Percentiles rank a stretch among this genome's conserved stretches.
Evolutionary conservation across 108 stramenopile genomes (phyloP).

Genomic region (Cyclostephanos invisitatus): DNA sequence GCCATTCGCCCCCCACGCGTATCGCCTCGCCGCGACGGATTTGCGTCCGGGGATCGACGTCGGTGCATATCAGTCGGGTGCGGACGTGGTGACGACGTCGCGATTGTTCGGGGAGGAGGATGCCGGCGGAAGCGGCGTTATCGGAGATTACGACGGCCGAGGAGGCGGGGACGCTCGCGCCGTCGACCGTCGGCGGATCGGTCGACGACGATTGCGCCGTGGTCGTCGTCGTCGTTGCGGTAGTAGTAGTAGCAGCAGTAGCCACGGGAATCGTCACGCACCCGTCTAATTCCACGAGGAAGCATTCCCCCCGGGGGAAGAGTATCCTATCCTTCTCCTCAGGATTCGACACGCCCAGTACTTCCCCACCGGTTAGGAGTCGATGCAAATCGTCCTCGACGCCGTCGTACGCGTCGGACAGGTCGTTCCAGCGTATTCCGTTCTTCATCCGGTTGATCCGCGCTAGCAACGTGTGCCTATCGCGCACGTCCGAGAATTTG

Average conservation of each 20-base stretch:
- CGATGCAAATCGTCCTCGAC: slow-evolving; percentile 71
- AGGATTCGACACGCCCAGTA: slow-evolving; percentile 68
- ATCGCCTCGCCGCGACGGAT: slow-evolving; percentile 85
- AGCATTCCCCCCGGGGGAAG: slow-evolving; percentile 81
- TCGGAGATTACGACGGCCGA: background rate
- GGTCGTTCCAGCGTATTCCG: slow-evolving; percentile 63
- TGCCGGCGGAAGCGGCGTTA: background rate
- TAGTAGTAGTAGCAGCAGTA: too few species aligned
- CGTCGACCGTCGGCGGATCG: slow-evolving; percentile 8
- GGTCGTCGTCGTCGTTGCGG: background rate
- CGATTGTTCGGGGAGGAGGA: background rate
- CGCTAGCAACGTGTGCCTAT: slow-evolving; percentile 64
- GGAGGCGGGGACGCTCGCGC: background rate
- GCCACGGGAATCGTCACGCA: slow-evolving; percentile 31
- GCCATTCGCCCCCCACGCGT: slow-evolving; percentile 79
- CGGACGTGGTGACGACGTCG: background rate
- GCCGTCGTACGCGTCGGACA: slow-evolving; percentile 76
- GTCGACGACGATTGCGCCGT: background rate
- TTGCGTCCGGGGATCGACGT: slow-evolving; percentile 70
- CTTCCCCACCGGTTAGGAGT: slow-evolving; percentile 71
- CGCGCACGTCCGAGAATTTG: slow-evolving; percentile 68
- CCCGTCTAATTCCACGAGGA: slow-evolving; percentile 85
- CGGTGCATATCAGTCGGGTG: slow-evolving; percentile 32
- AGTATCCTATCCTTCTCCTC: slow-evolving; percentile 78
- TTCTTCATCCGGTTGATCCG: slow-evolving; percentile 82